Evolutionary conservation across 805 yeast species (phyloP).

Genomic region (Blastobotrys americana): DNA sequence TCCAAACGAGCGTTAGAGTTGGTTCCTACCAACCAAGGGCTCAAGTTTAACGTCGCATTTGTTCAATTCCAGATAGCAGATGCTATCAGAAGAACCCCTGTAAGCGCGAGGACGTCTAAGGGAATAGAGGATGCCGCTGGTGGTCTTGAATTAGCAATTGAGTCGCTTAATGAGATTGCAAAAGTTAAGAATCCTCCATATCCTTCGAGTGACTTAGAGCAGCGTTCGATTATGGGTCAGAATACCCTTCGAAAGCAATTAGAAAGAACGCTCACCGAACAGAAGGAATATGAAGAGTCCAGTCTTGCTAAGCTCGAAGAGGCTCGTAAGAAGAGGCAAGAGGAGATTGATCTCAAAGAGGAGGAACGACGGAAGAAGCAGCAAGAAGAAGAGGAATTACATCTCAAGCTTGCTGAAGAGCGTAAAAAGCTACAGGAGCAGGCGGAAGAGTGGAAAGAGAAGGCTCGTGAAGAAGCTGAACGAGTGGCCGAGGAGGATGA

Average conservation of each 20-base stretch:
- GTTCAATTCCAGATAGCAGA: slow-evolving; percentile 85
- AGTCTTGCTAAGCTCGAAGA: slow-evolving; percentile 57
- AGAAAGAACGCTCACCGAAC: slow-evolving; percentile 63
- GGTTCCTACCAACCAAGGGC: slow-evolving; percentile 37
- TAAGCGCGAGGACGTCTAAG: slow-evolving; percentile 51
- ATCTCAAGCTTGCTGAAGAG: slow-evolving; percentile 26
- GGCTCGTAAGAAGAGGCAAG: slow-evolving; percentile 61
- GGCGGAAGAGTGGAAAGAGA: slow-evolving; percentile 36
- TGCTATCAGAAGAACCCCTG: slow-evolving; percentile 54
- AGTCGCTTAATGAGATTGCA: slow-evolving; percentile 50
- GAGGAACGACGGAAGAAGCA: slow-evolving; percentile 31
- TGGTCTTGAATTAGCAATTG: slow-evolving; percentile 58
- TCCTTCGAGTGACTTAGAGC: slow-evolving; percentile 69
- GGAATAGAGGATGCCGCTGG: slow-evolving; percentile 51
- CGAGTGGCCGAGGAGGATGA: slow-evolving; percentile 15
- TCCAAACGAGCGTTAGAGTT: slow-evolving; percentile 48
- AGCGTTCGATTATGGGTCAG: slow-evolving; percentile 81
- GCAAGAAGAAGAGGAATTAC: slow-evolving; percentile 24
- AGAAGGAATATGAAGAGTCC: slow-evolving; percentile 54
- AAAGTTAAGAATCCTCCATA: slow-evolving; percentile 62
- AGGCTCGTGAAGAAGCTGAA: slow-evolving; percentile 34
- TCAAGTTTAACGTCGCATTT: slow-evolving; percentile 74
- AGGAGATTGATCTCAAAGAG: slow-evolving; percentile 41
- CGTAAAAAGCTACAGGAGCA: slow-evolving; percentile 27
- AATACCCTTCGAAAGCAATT: slow-evolving; percentile 67